These are phyloP conservation scores for Achlya hypogyna DNA, from an alignment of 352 stramenopile genomes.

Conservation along the genomic window DNA sequence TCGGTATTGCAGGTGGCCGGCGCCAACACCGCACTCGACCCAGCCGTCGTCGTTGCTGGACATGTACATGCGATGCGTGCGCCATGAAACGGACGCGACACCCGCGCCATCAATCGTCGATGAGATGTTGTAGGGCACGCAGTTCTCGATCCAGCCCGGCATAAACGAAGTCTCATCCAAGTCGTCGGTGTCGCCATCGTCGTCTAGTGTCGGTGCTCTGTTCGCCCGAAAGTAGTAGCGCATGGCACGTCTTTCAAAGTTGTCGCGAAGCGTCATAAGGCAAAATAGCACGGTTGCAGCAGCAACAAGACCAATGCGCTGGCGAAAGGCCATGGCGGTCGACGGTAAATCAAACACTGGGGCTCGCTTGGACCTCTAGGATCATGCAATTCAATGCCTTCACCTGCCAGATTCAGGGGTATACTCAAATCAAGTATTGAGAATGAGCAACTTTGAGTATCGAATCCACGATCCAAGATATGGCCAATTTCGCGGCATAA, in stretches of 20 bases:
- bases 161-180: background rate
- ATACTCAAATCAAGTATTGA: background rate
- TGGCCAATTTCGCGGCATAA: too few species aligned
- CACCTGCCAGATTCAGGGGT: background rate
- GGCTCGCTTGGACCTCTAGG: background rate
- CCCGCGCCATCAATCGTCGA: constrained; percentile 44
- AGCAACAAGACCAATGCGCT: background rate
- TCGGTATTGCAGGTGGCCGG: constrained; percentile 58
- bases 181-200: background rate
- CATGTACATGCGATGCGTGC: constrained; percentile 53
- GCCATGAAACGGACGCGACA: constrained; percentile 47
- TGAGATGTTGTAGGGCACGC: constrained; percentile 66
- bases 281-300: background rate
- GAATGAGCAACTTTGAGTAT: background rate
- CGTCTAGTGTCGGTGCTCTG: constrained; percentile 30
- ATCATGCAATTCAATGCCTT: too few species aligned
- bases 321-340: background rate
- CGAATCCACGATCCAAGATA: too few species aligned
- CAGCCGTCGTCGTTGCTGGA: constrained; percentile 30
- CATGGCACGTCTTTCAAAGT: background rate
- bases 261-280: background rate
- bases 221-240: background rate
- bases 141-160: constrained; percentile 71
- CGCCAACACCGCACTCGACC: constrained; percentile 21
- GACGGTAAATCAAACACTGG: too few species aligned